Conservation (phyloP, 257 asterid genomes). For the Primulina tabacum region DNA sequence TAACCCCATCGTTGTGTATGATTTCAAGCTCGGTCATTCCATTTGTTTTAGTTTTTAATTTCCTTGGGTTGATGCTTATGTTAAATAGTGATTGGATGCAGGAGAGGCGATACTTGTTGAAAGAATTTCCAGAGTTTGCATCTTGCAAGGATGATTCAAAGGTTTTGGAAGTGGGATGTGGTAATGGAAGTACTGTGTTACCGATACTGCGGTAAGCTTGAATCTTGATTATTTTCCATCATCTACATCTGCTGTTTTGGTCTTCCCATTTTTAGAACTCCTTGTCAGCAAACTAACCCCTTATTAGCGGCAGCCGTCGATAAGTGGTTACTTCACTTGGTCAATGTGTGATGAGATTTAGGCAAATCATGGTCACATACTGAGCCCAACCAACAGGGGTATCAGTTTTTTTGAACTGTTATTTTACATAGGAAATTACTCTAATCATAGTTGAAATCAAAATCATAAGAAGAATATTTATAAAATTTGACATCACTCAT, state of each 20-base stretch:
- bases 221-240: neutral
- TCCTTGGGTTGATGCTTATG: neutral
- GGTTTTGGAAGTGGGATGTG: conserved; percentile 97
- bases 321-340: too few relatives aligned
- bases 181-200: conserved; percentile 86
- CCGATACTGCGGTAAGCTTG: conserved; percentile 53
- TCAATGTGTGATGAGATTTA: too few relatives aligned
- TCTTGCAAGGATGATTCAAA: conserved; percentile 50
- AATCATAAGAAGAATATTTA: too few relatives aligned
- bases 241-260: neutral
- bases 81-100: conserved; percentile 26
- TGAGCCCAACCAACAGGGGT: too few relatives aligned
- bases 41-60: neutral
- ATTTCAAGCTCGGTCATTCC: neutral
- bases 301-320: too few relatives aligned
- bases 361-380: too few relatives aligned
- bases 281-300: too few relatives aligned
- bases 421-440: too few relatives aligned
- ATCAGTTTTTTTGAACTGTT: too few relatives aligned
- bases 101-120: conserved; percentile 85
- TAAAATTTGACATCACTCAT: too few relatives aligned
- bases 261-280: too few relatives aligned
- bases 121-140: conserved; percentile 81
- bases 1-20: neutral
- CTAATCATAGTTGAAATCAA: too few relatives aligned